Evolutionary conservation across 257 asterid species (phyloP), one percentile per base, ranked within the genome.

Genomic region (Sherardia arvensis): DNA sequence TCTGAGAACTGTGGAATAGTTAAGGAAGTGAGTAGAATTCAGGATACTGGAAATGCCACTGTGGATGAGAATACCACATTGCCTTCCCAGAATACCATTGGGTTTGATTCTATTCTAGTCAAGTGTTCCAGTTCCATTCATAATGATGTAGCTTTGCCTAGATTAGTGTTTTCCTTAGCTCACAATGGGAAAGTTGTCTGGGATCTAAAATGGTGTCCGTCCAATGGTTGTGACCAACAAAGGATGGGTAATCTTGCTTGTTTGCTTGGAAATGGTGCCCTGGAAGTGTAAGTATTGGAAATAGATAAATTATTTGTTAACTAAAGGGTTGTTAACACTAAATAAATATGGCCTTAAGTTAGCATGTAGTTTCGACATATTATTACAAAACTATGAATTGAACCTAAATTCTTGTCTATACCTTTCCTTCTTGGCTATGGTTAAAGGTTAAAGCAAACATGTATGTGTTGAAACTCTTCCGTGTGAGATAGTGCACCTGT

Each of bases 271-370:
- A 85, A 81, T 84, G 96, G 99, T 70, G 88, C 90, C 30, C 79
- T 90, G 47, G 96, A 93, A 93, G 97, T 93, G 99, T 89, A 83
- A 76, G 99, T 34, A n/a, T n/a, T n/a, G n/a, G n/a, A n/a, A n/a
- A n/a, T n/a, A n/a, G n/a, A n/a, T n/a, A n/a, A n/a, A n/a, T n/a
- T n/a, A 58, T 58, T 53, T 29, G 14, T 29, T 58, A 58, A 27
- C 15, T 54, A 15, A 25, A 32, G 60, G 34, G 33, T 29, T 4
- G 40, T 22, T 5, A 7, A 8, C 47, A n/a, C 27, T n/a, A 27
- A 18, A 20, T 18, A n/a, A 59, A 59, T 30, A 30, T 8, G 6
- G 9, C 45, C 26, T 30, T 59, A 59, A 5, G 22, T 58, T 30
- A 4, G 11, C 0, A 6, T 58, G 38, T 22, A 23, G 38, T 11